These are phyloP conservation scores for Rosa chinensis DNA, from an alignment of 306 rosid genomes.

Conservation along the genomic window DNA sequence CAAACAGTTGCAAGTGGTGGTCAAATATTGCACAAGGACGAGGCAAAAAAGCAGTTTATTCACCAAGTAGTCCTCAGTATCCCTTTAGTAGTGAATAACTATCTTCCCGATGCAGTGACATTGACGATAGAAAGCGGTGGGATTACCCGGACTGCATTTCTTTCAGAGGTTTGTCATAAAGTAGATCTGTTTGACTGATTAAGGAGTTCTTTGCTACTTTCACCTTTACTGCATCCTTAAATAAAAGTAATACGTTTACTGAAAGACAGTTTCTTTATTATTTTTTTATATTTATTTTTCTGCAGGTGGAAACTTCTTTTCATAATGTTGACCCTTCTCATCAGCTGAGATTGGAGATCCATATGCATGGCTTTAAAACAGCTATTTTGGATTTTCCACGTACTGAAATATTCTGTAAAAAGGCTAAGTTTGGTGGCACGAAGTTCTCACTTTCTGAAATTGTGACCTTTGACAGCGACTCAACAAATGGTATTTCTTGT, in stretches of 20 bases:
- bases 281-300: slow-evolving; percentile 1
- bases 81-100: slow-evolving; percentile 73
- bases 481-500: slow-evolving; percentile 42
- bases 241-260: slow-evolving; percentile 7
- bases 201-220: slow-evolving; percentile 14
- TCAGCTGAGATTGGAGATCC: slow-evolving; percentile 72
- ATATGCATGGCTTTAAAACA: slow-evolving; percentile 62
- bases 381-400: slow-evolving; percentile 73
- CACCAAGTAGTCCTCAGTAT: slow-evolving; percentile 71
- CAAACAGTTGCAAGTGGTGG: slow-evolving; percentile 15
- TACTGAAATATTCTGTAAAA: slow-evolving; percentile 65
- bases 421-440: slow-evolving; percentile 69
- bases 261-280: not conserved
- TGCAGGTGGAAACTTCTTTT: slow-evolving; percentile 69
- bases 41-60: slow-evolving; percentile 54
- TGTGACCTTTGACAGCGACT: slow-evolving; percentile 52
- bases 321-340: slow-evolving; percentile 92
- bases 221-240: slow-evolving; percentile 4
- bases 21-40: slow-evolving; percentile 29
- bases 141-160: slow-evolving; percentile 48
- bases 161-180: slow-evolving; percentile 76
- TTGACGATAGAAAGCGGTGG: slow-evolving; percentile 77
- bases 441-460: slow-evolving; percentile 73
- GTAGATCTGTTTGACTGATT: not conserved
- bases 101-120: slow-evolving; percentile 69